phyloP scores from a whole-genome alignment of 2,329 filamentous ascomycete species.

The Cryphonectria nitschkei region DNA sequence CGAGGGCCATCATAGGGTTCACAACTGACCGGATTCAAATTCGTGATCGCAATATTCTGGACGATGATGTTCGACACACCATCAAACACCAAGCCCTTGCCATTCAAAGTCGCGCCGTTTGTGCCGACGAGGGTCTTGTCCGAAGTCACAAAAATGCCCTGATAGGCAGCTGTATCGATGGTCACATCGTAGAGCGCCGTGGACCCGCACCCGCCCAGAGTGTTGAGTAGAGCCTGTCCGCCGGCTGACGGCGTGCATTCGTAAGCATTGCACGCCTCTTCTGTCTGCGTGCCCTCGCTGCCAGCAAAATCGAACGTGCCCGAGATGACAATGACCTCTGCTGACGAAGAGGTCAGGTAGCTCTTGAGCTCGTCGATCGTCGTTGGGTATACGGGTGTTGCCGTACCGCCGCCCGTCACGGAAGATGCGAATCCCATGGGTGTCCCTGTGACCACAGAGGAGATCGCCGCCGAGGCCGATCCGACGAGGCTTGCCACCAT shows the following conservation, averaged over 20 bases:
- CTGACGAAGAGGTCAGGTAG: constrained; percentile 57
- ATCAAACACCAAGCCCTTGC: constrained; percentile 57
- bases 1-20: constrained; percentile 48
- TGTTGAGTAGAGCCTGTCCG: constrained; percentile 34
- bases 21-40: constrained; percentile 39
- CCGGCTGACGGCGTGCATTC: constrained; percentile 36
- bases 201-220: constrained; percentile 46
- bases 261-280: constrained; percentile 60
- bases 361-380: constrained; percentile 59
- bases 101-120: constrained; percentile 58
- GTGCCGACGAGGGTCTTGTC: constrained; percentile 62
- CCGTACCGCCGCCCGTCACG: constrained; percentile 63
- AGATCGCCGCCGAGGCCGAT: constrained; percentile 34
- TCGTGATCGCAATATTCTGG: constrained; percentile 59
- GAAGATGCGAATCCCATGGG: constrained; percentile 50
- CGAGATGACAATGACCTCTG: constrained; percentile 62
- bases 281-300: constrained; percentile 55
- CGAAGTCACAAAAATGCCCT: constrained; percentile 55
- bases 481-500: constrained; percentile 26
- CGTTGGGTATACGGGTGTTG: constrained; percentile 55
- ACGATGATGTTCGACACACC: constrained; percentile 61
- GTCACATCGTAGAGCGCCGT: constrained; percentile 46
- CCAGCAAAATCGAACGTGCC: constrained; percentile 60
- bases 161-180: constrained; percentile 55
- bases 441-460: constrained; percentile 39